Conservation (phyloP, 768 basidiomycete genomes). For the Hysterangium stoloniferum region DNA sequence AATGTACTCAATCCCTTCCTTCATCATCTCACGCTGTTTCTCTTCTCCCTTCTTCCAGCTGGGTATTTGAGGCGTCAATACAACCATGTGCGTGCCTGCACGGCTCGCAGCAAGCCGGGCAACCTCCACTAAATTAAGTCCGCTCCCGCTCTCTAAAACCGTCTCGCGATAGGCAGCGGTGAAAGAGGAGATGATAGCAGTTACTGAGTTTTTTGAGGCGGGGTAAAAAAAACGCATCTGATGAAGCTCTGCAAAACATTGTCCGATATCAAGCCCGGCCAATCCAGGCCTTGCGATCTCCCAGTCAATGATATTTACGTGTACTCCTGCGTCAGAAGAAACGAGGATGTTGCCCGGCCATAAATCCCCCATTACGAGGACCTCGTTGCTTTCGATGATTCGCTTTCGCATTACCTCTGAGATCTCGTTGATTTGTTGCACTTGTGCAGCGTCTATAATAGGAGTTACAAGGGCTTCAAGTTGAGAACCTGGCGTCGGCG, state of each 20-base stretch:
- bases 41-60: slow-evolving; percentile 49
- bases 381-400: slow-evolving; percentile 27
- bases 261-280: slow-evolving; percentile 52
- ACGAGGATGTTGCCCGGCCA: slow-evolving; percentile 66
- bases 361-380: slow-evolving; percentile 56
- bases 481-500: not conserved
- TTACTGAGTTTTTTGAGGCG: slow-evolving; percentile 28
- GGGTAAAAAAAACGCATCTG: slow-evolving; percentile 41
- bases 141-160: slow-evolving; percentile 17
- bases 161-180: slow-evolving; percentile 35
- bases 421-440: slow-evolving; percentile 28
- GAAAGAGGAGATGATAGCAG: slow-evolving; percentile 35
- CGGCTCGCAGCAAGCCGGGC: slow-evolving; percentile 36
- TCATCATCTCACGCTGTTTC: slow-evolving; percentile 39
- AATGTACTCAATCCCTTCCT: slow-evolving; percentile 41
- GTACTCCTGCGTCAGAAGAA: slow-evolving; percentile 30
- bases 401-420: slow-evolving; percentile 22
- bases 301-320: slow-evolving; percentile 55
- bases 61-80: slow-evolving; percentile 38
- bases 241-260: slow-evolving; percentile 55
- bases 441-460: slow-evolving; percentile 29
- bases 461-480: no score
- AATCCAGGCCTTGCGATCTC: slow-evolving; percentile 53
- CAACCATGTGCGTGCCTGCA: slow-evolving; percentile 47
- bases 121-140: slow-evolving; percentile 11